These are phyloP conservation scores for Termitomyces sp. DNA, from an alignment of 768 basidiomycete species.

Conservation along the genomic window DNA sequence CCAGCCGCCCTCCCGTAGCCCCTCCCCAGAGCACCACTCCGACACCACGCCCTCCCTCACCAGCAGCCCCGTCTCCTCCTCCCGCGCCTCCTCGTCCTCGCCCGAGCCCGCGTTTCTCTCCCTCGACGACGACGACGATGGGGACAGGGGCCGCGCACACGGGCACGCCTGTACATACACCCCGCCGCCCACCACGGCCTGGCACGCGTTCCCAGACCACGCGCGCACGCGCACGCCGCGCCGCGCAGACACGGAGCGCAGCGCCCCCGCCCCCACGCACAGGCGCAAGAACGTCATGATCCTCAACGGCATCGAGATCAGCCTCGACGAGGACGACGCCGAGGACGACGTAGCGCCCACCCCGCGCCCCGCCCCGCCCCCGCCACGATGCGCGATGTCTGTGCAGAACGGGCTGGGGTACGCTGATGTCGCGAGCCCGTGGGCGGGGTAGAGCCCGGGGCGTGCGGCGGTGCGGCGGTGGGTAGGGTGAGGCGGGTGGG, in stretches of 20 bases:
- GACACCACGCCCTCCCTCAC: slow-evolving; percentile 34
- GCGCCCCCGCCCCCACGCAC: no score
- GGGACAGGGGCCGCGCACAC: no score
- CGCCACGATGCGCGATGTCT: neutral
- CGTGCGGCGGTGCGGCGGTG: no score
- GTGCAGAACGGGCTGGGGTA: neutral
- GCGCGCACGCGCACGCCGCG: no score
- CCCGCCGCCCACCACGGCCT: neutral
- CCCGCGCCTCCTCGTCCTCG: slow-evolving; percentile 30
- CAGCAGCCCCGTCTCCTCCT: slow-evolving; percentile 31
- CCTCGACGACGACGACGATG: no score
- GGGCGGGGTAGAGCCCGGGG: neutral
- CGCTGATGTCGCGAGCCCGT: neutral
- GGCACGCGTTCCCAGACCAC: slow-evolving; percentile 8
- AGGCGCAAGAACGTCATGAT: slow-evolving; percentile 3
- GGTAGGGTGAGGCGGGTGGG: no score
- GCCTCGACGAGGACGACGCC: slow-evolving; percentile 11
- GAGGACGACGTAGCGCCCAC: neutral
- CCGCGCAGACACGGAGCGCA: no score
- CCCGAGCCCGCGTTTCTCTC: slow-evolving; percentile 28
- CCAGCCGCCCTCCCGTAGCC: no score
- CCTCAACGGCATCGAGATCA: slow-evolving; percentile 16
- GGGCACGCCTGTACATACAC: no score
- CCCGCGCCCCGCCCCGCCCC: neutral
- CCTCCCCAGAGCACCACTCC: no score